Evolutionary conservation across 2,329 filamentous ascomycete species (phyloP), one percentile per base, ranked within the genome.

Genomic region (Metarhizium sp.): DNA sequence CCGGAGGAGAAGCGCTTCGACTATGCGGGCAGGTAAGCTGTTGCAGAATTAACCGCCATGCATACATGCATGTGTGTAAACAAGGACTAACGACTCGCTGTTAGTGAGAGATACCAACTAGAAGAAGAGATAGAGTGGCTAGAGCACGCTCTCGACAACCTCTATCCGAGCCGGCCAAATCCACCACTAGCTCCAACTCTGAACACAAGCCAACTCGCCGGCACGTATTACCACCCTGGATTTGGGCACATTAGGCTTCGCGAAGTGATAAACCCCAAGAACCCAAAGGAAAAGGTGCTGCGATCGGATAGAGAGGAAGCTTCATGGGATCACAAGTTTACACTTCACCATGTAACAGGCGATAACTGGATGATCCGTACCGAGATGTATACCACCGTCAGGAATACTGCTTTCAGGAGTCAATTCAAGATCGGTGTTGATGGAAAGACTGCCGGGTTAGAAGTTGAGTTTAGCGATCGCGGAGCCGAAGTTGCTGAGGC

Each of bases 141-240:
- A 53, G 61, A 69, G 16, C 67, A 67, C 2, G 68, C 68, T 3
- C 58, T 69, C 3, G 63, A 73, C 7, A 59, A 58, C 2, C 61
- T 72, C 42, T 78, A 72, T 57, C 73, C 74, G 0, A 51, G 67
- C 10, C 65, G 67, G 4, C 68, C 73, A 1, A 43, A 64, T 1
- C 67, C 69, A 11, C 64, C 69, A 0, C 47, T 73, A 34, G 70
- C 71, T 7, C 65, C 64, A 14, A 67, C 72, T 0, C 59, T 77
- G 3, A 57, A 62, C 14, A 62, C 61, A 43, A 73, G 73, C 57
- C 53, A 58, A 0, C 56, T 67, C 13, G 60, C 63, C 1, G 77
- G 77, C 2, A 73, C 66, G 1, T 79, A 78, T 58, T 70, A 64
- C 57, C 68, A 78, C 52, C 69, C 71, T 2, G 75, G 68, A 2